Conservation (phyloP, 495 filamentous ascomycete species). For the Hypomontagnella submonticulosa region DNA sequence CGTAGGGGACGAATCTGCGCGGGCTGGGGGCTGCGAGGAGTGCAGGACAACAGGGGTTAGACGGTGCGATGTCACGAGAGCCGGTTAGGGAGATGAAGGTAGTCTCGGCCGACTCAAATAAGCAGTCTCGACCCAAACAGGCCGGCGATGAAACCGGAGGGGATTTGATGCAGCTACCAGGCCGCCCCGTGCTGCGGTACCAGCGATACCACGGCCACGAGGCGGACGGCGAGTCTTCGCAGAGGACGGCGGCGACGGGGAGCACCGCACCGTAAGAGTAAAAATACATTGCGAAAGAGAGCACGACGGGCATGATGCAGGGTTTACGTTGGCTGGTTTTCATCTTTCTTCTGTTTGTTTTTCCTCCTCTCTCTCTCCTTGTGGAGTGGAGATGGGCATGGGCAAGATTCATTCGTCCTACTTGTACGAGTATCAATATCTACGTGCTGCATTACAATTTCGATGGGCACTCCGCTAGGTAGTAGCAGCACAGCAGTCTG, state of each 20-base stretch:
- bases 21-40: slow-evolving; percentile 8
- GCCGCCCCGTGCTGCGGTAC: slow-evolving; percentile 8
- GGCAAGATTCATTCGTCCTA: neutral
- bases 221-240: slow-evolving; percentile 24
- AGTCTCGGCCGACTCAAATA: neutral
- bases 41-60: neutral
- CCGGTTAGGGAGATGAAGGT: neutral
- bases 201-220: slow-evolving; percentile 11
- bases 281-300: neutral
- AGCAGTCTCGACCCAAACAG: neutral
- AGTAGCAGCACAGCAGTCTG: neutral
- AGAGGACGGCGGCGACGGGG: neutral
- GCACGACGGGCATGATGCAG: slow-evolving; percentile 15
- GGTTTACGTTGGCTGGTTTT: slow-evolving; percentile 1
- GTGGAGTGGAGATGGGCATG: slow-evolving; percentile 1
- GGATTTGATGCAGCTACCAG: neutral
- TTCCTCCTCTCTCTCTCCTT: neutral
- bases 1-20: slow-evolving; percentile 28
- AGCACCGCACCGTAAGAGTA: neutral
- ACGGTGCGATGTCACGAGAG: neutral
- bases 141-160: neutral
- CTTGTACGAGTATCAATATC: slow-evolving; percentile 9
- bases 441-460: neutral
- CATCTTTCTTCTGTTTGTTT: neutral
- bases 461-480: neutral